Base-by-base conservation (phyloP, 2,329 filamentous ascomycete genomes). In the Pestalotiopsis sp. region DNA sequence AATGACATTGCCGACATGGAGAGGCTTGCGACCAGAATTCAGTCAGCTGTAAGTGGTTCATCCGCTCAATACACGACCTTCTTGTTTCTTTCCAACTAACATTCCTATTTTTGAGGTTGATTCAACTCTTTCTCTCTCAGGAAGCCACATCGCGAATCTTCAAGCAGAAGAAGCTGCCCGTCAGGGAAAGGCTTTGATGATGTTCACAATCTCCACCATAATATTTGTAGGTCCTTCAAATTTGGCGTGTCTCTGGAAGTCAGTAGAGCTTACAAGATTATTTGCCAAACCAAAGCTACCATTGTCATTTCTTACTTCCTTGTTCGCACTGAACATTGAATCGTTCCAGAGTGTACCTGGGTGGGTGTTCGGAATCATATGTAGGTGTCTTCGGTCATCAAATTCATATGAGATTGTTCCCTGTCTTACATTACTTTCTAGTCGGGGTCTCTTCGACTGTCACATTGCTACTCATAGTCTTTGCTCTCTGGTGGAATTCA, bases 391-490 rank as follows among this genome's bases (percentile, higher is more conserved):
- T 17, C 39, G 6, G 17, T 1, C 14, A 45, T 17, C 39, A 4
- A 1, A 3, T 5, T 6, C 39, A 45, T 1, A 17, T 17, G 14
- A 1, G 1, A 3, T 1, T 17, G 13, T 13, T 45, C 2, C 17
- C 2, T 45, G 12, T 17, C 39, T 45, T 1, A 45, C 1, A 13
- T 1, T 45, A 1, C 17, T 45, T 3, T 45, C 5, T 17, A 45
- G 39, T 45, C 13, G 39, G 2, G 2, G 13, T 4, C 39, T 45
- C 39, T 1, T 17, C n/a, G n/a, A n/a, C n/a, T n/a, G n/a, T n/a
- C n/a, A n/a, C n/a, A n/a, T n/a, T n/a, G n/a, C n/a, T n/a, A n/a
- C n/a, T n/a, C n/a, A n/a, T n/a, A n/a, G n/a, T n/a, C n/a, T n/a
- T n/a, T n/a, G n/a, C n/a, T n/a, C n/a, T n/a, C n/a, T n/a, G n/a